Evolutionary conservation across 192 early-diverging fungal species (phyloP).

Genomic region (Linnemannia elongata): DNA sequence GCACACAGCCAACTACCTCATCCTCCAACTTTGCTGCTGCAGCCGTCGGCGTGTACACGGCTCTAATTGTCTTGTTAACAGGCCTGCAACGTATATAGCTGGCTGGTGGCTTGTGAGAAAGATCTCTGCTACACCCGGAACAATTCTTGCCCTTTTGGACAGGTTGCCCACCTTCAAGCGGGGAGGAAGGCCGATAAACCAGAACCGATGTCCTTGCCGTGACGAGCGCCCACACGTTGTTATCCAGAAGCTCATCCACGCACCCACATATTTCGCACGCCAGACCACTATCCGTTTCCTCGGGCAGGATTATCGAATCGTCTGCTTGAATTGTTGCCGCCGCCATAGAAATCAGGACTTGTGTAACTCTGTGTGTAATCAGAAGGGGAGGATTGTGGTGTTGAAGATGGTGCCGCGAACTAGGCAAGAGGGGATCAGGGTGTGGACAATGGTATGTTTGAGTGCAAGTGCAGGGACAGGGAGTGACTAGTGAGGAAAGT

Average conservation of each 20-base stretch:
- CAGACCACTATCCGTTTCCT: conserved; percentile 4
- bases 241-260: conserved; percentile 8
- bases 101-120: conserved; percentile 9
- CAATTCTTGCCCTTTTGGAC: conserved; percentile 4
- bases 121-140: not conserved
- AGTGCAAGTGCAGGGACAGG: too few species aligned
- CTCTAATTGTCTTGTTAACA: conserved; percentile 6
- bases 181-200: conserved; percentile 2
- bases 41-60: conserved; percentile 3
- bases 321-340: too few species aligned
- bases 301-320: not conserved
- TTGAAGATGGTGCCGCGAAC: too few species aligned
- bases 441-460: too few species aligned
- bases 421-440: too few species aligned
- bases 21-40: not conserved
- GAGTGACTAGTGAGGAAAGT: too few species aligned
- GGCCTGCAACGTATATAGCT: conserved; percentile 1
- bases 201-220: conserved; percentile 12
- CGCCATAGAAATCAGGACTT: too few species aligned
- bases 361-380: too few species aligned
- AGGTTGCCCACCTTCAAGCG: conserved; percentile 11
- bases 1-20: conserved; percentile 3
- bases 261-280: conserved; percentile 12
- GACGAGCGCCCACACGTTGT: conserved; percentile 3
- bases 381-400: too few species aligned